Evolutionary conservation across 164 flowering plant species (phyloP), one percentile per base, ranked within the genome.

Genomic region (Amborella trichopoda): DNA sequence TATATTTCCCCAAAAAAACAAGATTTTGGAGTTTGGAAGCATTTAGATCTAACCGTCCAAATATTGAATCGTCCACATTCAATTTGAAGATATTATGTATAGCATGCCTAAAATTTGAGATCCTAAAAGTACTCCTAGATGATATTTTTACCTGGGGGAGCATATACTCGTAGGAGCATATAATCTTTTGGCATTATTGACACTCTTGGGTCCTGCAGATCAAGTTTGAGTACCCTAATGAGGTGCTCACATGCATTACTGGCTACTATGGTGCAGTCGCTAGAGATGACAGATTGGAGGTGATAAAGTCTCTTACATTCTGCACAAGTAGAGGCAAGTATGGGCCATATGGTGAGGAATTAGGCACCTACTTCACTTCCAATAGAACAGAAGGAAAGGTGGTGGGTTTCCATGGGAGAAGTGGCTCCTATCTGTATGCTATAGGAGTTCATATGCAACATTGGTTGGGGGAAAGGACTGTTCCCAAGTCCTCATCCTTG

Each of bases 391-490:
- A 81, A 41, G 96, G 90, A 32, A 87, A 75, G 63, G 78, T 79
- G 56, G 80, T 87, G 2, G 96, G 96, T 2, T 76, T 87, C 57
- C 96, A 83, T 69, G 94, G 94, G 17, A 75, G 78, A 63, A 67
- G 86, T 58, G 61, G 87, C 60, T 36, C 46, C 40, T 83, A 71
- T 50, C 56, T 87, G 67, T 80, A 81, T 53, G 94, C 96, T 20
- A 77, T 87, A 47, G 96, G 96, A 49, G 80, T 83, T 6, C 96
- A 87, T 54, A 81, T 78, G 87, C 94, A 83, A 37, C 85, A 77
- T 43, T 83, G 87, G 87, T 50, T 81, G 16, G 89, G 85, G 11
- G 66, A 67, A 32, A 54, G 65, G 18, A 60, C 26, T 25, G 17
- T 60, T 1, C 0, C 28, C 1, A 74, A 49, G 62, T 32, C 63